A percentile compares a stretch with the other conserved stretches of the same genome.
phyloP scores from a whole-genome alignment of 1,139 yeast genomes.

The Diutina rugosa region DNA sequence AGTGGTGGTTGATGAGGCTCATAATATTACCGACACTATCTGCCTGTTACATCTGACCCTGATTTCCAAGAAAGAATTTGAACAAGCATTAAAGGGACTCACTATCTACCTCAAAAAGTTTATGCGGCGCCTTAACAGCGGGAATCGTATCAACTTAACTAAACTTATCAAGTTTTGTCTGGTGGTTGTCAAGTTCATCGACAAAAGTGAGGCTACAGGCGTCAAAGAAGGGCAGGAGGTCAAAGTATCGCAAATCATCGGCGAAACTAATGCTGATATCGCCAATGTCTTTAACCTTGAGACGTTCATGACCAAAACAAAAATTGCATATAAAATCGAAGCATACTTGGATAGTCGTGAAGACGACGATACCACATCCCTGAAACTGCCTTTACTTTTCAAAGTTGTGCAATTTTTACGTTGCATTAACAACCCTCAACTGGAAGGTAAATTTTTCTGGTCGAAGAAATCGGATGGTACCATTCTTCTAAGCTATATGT shows the following conservation, averaged over 20 bases:
- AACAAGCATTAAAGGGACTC: constrained; percentile 30
- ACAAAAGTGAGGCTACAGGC: not conserved
- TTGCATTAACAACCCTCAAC: constrained; percentile 59
- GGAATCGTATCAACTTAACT: constrained; percentile 57
- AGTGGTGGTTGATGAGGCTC: constrained; percentile 87
- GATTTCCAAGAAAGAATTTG: constrained; percentile 38
- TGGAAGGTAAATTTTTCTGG: constrained; percentile 75
- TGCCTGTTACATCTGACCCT: constrained; percentile 55
- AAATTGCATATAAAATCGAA: constrained; percentile 78
- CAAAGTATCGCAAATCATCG: constrained; percentile 37
- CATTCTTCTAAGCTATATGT: constrained; percentile 47
- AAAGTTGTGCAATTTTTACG: constrained; percentile 53
- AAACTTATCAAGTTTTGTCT: constrained; percentile 51
- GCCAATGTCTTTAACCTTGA: constrained; percentile 62
- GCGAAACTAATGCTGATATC: constrained; percentile 49
- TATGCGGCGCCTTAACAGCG: constrained; percentile 49
- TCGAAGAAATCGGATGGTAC: constrained; percentile 19
- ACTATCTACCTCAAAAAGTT: constrained; percentile 48
- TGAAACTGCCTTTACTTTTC: constrained; percentile 42
- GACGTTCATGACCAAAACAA: constrained; percentile 49
- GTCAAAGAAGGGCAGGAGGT: constrained; percentile 43
- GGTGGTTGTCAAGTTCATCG: constrained; percentile 14
- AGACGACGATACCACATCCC: not conserved
- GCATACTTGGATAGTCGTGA: constrained; percentile 38
- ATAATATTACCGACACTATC: constrained; percentile 71